A percentile compares a stretch with the other conserved stretches of the same genome.
Evolutionary conservation across 768 basidiomycete genomes (phyloP).

Genomic region (Rhizopogon roseolus): DNA sequence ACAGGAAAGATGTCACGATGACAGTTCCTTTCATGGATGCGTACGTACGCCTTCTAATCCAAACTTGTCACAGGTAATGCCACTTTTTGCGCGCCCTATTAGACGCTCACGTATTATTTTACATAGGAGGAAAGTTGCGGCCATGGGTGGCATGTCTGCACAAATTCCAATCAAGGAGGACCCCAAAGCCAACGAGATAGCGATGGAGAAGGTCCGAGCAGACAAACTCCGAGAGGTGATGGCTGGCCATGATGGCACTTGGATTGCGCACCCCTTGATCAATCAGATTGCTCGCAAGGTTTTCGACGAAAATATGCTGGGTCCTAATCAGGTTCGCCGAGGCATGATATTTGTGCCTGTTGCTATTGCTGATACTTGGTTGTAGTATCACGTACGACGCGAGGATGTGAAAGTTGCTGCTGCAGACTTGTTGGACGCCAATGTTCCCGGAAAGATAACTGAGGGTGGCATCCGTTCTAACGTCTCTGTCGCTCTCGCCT

Average conservation of each 20-base stretch:
- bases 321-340: constrained; percentile 81
- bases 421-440: constrained; percentile 76
- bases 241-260: constrained; percentile 95
- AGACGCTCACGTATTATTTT: constrained; percentile 6
- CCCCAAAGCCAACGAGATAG: constrained; percentile 82
- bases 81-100: background rate
- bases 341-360: background rate
- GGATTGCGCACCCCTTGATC: constrained; percentile 98
- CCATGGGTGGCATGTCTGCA: constrained; percentile 99
- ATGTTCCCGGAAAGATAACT: constrained; percentile 85
- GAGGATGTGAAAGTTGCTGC: constrained; percentile 89
- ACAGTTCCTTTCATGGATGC: constrained; percentile 97
- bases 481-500: constrained; percentile 82
- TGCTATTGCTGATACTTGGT: background rate
- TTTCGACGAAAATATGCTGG: constrained; percentile 94
- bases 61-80: constrained; percentile 89
- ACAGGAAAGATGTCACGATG: constrained; percentile 97
- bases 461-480: constrained; percentile 84
- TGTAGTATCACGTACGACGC: constrained; percentile 85
- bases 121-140: constrained; percentile 97
- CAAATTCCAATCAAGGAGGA: constrained; percentile 99
- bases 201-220: constrained; percentile 93
- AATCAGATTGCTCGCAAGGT: constrained; percentile 85
- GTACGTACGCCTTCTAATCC: constrained; percentile 92
- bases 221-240: constrained; percentile 96